Base-by-base conservation (phyloP, 1,284 basidiomycete species). In the Melampsora abietis-canadensis region DNA sequence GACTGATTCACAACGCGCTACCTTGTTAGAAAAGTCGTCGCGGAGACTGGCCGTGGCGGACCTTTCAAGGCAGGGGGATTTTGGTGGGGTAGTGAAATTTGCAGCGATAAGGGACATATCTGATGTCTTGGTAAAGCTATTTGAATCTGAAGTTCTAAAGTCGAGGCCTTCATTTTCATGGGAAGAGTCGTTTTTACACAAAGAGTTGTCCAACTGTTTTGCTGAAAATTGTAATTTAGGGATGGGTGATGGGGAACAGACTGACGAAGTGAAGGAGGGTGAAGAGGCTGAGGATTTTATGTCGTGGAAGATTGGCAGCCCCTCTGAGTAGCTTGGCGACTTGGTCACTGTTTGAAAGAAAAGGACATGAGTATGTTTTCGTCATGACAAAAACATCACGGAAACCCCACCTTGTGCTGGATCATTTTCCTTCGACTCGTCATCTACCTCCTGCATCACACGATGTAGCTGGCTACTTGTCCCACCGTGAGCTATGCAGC, bases 371-470 rank as follows among this genome's bases (percentile, higher is more conserved):
- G 51, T 57, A 10, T n/a, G 10, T 44, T 15, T 44, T 44, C 40
- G 14, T 14, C 15, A 44, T 44, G 40, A 44, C 4, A 44, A 44
- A 44, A 44, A 15, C 14, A 44, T 44, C 40, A 14, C 40, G 40
- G 15, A 4, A 24, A 57, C n/a, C 48, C 14, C 51, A 57, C 51
- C 51, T 57, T 7, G 19, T 21, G 17, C 21, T 24, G 51, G 51
- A 57, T 24, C 51, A 57, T 57, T 57, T 57, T 57, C 51, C 27
- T 57, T 57, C 21, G 21, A 24, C 51, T 57, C 51, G 10, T 57
- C 40, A 5, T 44, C 12, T 14, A 44, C 15, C n/a, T 30, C 51
- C 19, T 12, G 27, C n/a, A 21, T 24, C n/a, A 57, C 51, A 3
- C 7, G 27, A 30, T 57, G 51, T 21, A 44, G 15, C 40, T 44